These are phyloP conservation scores for Saturnispora diversa DNA, from an alignment of 805 yeast genomes.

Conservation along the genomic window DNA sequence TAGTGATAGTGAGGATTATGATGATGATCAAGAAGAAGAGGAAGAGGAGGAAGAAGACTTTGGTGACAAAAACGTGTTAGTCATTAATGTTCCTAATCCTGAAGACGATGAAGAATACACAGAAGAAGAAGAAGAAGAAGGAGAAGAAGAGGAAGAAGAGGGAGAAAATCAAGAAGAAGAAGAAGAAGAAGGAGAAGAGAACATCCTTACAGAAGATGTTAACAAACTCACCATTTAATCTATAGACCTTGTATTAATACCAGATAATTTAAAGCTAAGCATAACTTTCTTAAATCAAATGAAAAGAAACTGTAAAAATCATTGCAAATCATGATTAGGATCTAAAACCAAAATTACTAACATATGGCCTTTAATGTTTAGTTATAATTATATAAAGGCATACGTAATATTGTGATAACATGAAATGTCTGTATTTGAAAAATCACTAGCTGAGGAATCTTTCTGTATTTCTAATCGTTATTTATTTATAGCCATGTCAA, in stretches of 20 bases:
- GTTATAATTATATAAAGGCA: no score
- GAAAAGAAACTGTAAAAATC: neutral
- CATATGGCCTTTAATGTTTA: no score
- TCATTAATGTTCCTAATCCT: slow-evolving; percentile 14
- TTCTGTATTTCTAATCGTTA: neutral
- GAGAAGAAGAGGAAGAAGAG: slow-evolving; percentile 2
- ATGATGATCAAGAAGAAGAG: slow-evolving; percentile 17
- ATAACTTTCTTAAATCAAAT: neutral
- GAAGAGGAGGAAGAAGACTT: slow-evolving; percentile 15
- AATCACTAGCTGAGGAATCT: neutral
- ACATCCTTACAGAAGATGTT: neutral
- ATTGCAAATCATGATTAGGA: no score
- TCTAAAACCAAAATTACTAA: no score
- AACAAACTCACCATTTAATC: slow-evolving; percentile 1
- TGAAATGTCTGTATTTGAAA: no score
- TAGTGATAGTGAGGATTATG: slow-evolving; percentile 21
- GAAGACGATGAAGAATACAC: slow-evolving; percentile 7
- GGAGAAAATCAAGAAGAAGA: slow-evolving; percentile 1
- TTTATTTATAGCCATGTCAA: slow-evolving; percentile 29
- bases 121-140: slow-evolving; percentile 13
- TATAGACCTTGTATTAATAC: neutral
- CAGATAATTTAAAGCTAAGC: neutral
- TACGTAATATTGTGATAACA: no score
- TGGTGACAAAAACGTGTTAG: slow-evolving; percentile 11
- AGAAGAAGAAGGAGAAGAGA: neutral